Base-by-base conservation (phyloP, 2,329 filamentous ascomycete species). In the Scedosporium aurantiacum region DNA sequence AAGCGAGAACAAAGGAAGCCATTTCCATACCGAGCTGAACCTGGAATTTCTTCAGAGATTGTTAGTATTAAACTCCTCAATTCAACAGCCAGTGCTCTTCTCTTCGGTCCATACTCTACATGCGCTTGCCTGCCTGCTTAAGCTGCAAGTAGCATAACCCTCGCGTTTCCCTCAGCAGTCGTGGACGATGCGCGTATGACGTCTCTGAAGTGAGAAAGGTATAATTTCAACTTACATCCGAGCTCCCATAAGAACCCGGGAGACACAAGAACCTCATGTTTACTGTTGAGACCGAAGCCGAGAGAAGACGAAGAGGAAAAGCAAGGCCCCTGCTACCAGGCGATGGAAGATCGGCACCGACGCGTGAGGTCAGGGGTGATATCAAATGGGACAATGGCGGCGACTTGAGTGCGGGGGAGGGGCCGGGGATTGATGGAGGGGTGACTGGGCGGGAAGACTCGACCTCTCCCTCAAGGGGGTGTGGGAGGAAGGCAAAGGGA, bases 221-320 rank as follows among this genome's bases (percentile, higher is more conserved):
- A 50, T 45, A 43, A 58, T 61, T 37, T 54, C 40, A 59, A 71
- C 77, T 72, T 70, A 80, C 79, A 65, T 78, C 76, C 58, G 80
- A 77, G 71, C 79, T 84, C 60, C 82, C 81, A 68, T 80, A 84
- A 23, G 82, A 79, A 64, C 82, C 82, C 40, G 81, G 81, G 7
- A 84, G 74, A 68, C 82, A 84, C 37, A 84, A 70, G 60, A 84
- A 80, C 66, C 74, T 80, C 81, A 84, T 83, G 18, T 64, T 76
- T 60, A 25, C 45, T 40, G 14, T 56, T 18, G 52, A 56, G 12
- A 7, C 21, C 21, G 27, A 37, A 16, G 55, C 55, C 27, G 55
- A 37, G 5, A 57, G n/a, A 21, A 52, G 21, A 18, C 25, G n/a
- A 14, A 32, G 28, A 32, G 10, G 47, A 21, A 52, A 21, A 52